phyloP scores from a whole-genome alignment of 2,329 filamentous ascomycete genomes.

The Onygenales sp. region DNA sequence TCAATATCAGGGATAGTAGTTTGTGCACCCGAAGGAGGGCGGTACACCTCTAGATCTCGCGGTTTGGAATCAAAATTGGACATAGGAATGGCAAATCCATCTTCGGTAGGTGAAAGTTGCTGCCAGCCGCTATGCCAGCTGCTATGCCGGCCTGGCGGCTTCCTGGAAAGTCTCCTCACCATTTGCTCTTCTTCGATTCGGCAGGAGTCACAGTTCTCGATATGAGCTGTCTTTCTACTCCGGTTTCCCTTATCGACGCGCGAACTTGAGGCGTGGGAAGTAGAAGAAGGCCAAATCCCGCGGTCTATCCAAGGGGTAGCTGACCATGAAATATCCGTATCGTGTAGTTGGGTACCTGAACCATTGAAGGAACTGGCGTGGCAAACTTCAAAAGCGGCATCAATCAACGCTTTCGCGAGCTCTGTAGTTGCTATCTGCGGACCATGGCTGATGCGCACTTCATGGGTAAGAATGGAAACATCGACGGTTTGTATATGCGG shows the following conservation, averaged over 20 bases:
- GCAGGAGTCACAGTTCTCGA: slow-evolving; percentile 44
- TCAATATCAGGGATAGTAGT: neutral
- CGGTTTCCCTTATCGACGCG: slow-evolving; percentile 11
- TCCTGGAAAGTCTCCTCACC: neutral
- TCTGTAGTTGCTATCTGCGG: slow-evolving; percentile 20
- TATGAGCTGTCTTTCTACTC: slow-evolving; percentile 26
- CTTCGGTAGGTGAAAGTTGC: too few species aligned
- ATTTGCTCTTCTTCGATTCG: slow-evolving; percentile 25
- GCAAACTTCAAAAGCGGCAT: slow-evolving; percentile 39
- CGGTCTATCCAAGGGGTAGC: slow-evolving; percentile 19
- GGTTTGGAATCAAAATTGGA: neutral
- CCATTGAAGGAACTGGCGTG: slow-evolving; percentile 32
- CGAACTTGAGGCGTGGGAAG: slow-evolving; percentile 2
- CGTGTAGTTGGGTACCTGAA: slow-evolving; percentile 20
- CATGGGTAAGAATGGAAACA: slow-evolving; percentile 35
- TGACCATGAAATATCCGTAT: slow-evolving; percentile 24
- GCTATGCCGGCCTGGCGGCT: too few species aligned
- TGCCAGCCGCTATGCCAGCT: too few species aligned
- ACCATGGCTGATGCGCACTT: slow-evolving; percentile 33
- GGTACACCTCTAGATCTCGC: neutral
- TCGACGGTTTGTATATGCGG: slow-evolving; percentile 27
- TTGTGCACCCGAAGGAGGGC: neutral
- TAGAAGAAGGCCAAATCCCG: slow-evolving; percentile 16
- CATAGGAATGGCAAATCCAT: too few species aligned
- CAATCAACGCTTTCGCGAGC: slow-evolving; percentile 29